A percentile compares a stretch with the other conserved stretches of the same genome.
These are phyloP conservation scores for Eucalyptus leucophloia DNA, from an alignment of 345 rosid species.

Conservation along the genomic window DNA sequence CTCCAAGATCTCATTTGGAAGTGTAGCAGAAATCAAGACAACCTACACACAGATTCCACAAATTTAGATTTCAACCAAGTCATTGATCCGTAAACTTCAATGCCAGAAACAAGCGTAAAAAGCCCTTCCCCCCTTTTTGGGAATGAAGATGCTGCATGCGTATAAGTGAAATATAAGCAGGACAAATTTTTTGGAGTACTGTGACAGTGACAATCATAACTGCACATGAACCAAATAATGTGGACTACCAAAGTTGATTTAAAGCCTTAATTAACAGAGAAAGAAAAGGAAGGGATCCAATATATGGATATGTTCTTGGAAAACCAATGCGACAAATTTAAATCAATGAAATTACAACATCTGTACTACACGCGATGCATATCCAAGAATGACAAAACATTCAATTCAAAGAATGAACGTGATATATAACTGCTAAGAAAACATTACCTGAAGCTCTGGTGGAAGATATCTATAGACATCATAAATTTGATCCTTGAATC, in stretches of 20 bases:
- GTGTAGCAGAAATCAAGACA: constrained; percentile 90
- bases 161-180: background rate
- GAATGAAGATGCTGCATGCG: background rate
- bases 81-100: background rate
- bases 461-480: constrained; percentile 95
- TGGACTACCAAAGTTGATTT: background rate
- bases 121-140: background rate
- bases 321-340: background rate
- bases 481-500: constrained; percentile 96
- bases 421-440: background rate
- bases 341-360: background rate
- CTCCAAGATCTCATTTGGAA: constrained; percentile 95
- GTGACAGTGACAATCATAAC: background rate
- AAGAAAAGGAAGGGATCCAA: background rate
- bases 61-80: background rate
- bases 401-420: background rate
- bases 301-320: background rate
- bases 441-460: constrained; percentile 91
- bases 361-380: background rate
- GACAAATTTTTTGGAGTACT: background rate
- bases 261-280: background rate
- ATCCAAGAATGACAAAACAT: background rate
- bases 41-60: constrained; percentile 29
- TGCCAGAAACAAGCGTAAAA: background rate
- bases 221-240: background rate